Evolutionary conservation across 805 yeast species (phyloP), one percentile per base, ranked within the genome.

Genomic region (Clavispora santaluciae): DNA sequence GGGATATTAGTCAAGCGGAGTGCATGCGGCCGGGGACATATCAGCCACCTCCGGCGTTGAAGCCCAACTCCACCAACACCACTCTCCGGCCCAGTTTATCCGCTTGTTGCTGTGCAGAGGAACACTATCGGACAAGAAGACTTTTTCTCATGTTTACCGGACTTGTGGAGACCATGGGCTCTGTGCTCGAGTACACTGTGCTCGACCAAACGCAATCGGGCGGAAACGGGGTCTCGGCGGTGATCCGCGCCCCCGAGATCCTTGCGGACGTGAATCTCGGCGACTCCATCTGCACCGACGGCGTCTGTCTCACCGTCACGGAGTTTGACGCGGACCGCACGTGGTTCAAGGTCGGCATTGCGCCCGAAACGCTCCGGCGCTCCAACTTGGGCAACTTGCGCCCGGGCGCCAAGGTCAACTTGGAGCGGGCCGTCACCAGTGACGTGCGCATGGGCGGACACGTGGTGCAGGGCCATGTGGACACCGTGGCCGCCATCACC

Each of bases 381-480:
- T 81, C 96, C 2, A 83, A 85, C 48, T 65, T 93, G 33, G 91
- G 89, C 1, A 62, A 63, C 8, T 73, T 91, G 60, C 57, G 51
- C 17, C 36, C 42, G 2, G 90, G 87, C 2, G 60, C 75, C 15
- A 73, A 71, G 43, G 96, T 93, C 16, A 91, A 93, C 59, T 69
- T 91, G 46, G 99, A 93, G 61, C 73, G 99, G 44, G 99, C 99
- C 0, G 88, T 93, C 23, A 70, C 81, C 69, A 79, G 80, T 11
- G 87, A 86, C 39, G 86, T 81, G 6, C 72, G 99, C 48, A 79
- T 90, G 55, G 99, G 99, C 18, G 99, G 99, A 1, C 99, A 93
- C 62, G 78, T 91, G 48, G 99, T 93, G 2, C 99, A 93, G 56
- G 99, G 99, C 5, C 99, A 93, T 66, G 88, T 93, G 22, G 99